Evolutionary conservation across 129 eudicot species (phyloP), one percentile per base, ranked within the genome.

Genomic region (Kitagawia praeruptora): DNA sequence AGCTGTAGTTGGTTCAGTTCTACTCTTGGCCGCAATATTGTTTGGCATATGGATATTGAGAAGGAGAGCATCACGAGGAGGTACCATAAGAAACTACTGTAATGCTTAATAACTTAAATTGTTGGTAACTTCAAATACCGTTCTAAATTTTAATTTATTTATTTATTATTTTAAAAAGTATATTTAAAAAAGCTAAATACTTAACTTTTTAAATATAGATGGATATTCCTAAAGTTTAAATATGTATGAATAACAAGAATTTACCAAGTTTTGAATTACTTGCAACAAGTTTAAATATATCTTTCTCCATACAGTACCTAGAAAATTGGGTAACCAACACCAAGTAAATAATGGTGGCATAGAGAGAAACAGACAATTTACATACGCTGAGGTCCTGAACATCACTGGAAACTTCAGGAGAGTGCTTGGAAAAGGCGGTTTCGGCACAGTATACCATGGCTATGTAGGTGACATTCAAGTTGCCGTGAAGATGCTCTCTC

Each of bases 401-500:
- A 82, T 89, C 37, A 89, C 92, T 5, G 51, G 83, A 66, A 85
- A 87, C 42, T 87, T 90, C 66, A 56, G 47, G 23, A 86, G 66
- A 47, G 83, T 81, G 80, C 48, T 85, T 25, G 93, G 97, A 25
- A 82, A 78, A 89, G 92, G 97, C 75, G 92, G 93, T 42, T 91
- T 87, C 46, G 97, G 91, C 73, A 83, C 83, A 7, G 97, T 91
- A 14, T 91, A 87, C 76, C 81, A 75, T 64, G 93, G 97, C 27
- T 46, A 4, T 66, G 74, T 82, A 18, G 80, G 56, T 64, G 84
- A 80, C 44, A 78, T 44, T 46, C 78, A 89, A 84, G 93, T 91
- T 76, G 97, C 93, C 64, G 91, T 91, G 11, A 91, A 91, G 89
- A 80, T 91, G 79, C 86, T 89, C 51, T 87, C 93, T n/a, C 58